Conservation (phyloP, 345 rosid genomes). For the Murraya koenigii region DNA sequence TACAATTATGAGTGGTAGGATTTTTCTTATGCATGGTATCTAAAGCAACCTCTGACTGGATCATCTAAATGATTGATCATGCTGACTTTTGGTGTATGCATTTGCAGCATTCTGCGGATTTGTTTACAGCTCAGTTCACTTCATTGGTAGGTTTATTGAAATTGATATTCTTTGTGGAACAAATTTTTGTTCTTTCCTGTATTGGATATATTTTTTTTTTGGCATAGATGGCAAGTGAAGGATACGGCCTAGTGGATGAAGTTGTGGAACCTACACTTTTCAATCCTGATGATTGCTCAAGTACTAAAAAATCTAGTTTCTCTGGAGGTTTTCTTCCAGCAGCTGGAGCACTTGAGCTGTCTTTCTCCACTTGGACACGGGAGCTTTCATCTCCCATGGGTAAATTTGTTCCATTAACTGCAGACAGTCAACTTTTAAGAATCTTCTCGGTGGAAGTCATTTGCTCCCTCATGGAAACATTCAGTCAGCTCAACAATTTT, state of each 20-base stretch:
- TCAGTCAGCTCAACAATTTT: background rate
- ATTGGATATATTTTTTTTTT: background rate
- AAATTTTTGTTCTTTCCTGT: background rate
- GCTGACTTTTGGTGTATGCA: slow-evolving; percentile 11
- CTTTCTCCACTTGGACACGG: background rate
- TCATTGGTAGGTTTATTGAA: slow-evolving; percentile 21
- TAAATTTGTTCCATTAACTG: background rate
- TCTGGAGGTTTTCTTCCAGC: background rate
- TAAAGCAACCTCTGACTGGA: background rate
- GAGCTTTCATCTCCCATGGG: background rate
- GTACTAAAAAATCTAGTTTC: background rate
- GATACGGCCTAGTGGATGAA: slow-evolving; percentile 10
- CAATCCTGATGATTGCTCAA: slow-evolving; percentile 1
- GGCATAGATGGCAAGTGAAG: slow-evolving; percentile 17
- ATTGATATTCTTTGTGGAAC: background rate
- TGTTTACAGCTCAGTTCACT: slow-evolving; percentile 21
- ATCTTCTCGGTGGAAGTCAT: background rate
- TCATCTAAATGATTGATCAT: slow-evolving; percentile 1
- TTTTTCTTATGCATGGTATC: background rate
- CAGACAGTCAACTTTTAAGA: background rate
- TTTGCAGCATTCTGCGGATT: slow-evolving; percentile 21
- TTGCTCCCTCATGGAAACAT: background rate
- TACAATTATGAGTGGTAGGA: background rate
- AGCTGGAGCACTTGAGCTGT: slow-evolving; percentile 1
- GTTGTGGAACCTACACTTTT: background rate